Base-by-base conservation (phyloP, 352 stramenopile genomes). In the Pythium aquatile region DNA sequence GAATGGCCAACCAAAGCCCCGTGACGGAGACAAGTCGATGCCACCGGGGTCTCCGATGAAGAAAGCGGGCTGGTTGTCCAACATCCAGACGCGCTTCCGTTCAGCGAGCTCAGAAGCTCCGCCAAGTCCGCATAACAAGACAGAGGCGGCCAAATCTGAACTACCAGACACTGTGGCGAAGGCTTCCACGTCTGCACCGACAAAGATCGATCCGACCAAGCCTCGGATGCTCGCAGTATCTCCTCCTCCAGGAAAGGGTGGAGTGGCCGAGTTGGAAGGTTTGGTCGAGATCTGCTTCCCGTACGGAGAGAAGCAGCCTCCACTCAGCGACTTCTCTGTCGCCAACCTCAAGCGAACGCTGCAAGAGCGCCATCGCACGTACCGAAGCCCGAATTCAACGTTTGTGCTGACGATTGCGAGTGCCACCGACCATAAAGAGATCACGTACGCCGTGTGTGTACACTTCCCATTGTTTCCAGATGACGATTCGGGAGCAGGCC, bases 281-380 rank as follows among this genome's bases (percentile, higher is more conserved):
- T 68, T 91, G 5, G 37, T 87, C 1, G 81, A 92, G 65, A 77
- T 94, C 55, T 94, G 83, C 55, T 94, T 94, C 61, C 85, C 85
- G 1, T 87, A 89, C 65, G 76, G 79, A 5, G 77, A 88, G 0
- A 67, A 77, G 14, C 59, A 73, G 10, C 72, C 74, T 11, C 59
- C 58, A 16, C 44, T 76, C 13, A 82, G 69, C 10, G 81, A 90
- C 57, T 92, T 87, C 51, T 88, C 77, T 0, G 56, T 88, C 8
- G 32, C 68, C 11, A 73, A 85, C 16, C 73, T 90, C 20, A 81
- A 75, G 20, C 78, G 77, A 26, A 82, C 79, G 8, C 53, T 93
- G 3, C 80, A 91, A 73, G 83, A 90, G 48, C 74, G 81, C 1
- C 83, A 89, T 61, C 78, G 81, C 28, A 90, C 77, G 33, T 90